Percentiles rank a stretch among this genome's conserved stretches.
Evolutionary conservation across 1,284 basidiomycete species (phyloP).

Genomic region (Rhizoctonia solani): DNA sequence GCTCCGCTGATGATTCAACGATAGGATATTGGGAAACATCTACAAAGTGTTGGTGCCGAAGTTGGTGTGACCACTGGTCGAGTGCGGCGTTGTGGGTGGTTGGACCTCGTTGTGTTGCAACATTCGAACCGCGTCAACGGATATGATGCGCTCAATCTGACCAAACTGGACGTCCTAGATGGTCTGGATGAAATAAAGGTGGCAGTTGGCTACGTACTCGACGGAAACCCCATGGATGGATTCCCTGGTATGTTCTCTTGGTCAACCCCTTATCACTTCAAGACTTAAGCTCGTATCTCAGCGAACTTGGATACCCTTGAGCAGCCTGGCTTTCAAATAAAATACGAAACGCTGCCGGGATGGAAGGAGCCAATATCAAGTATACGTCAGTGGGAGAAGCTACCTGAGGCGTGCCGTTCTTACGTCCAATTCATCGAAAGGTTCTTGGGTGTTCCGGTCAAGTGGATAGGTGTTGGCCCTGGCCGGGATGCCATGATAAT

Average conservation of each 20-base stretch:
- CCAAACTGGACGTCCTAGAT: conserved; percentile 94
- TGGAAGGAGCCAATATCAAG: conserved; percentile 85
- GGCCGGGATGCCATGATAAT: conserved; percentile 77
- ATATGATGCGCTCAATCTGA: conserved; percentile 91
- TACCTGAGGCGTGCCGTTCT: conserved; percentile 84
- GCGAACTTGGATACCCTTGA: conserved; percentile 86
- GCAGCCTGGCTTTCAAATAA: conserved; percentile 70
- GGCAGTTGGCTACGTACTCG: conserved; percentile 76
- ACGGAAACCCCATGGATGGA: conserved; percentile 77
- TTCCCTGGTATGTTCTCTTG: conserved; percentile 76
- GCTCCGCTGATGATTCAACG: neutral
- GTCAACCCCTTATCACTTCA: neutral
- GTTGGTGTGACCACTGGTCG: conserved; percentile 93
- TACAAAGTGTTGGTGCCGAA: conserved; percentile 94
- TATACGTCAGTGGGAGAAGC: conserved; percentile 68
- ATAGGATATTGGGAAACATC: conserved; percentile 79
- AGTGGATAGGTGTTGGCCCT: conserved; percentile 92
- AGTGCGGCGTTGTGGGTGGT: conserved; percentile 92
- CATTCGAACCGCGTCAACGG: conserved; percentile 96
- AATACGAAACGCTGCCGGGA: conserved; percentile 89
- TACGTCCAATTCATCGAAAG: conserved; percentile 91
- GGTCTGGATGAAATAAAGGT: conserved; percentile 87
- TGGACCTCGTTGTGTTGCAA: conserved; percentile 93
- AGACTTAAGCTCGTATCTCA: conserved; percentile 42
- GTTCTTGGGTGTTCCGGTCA: conserved; percentile 77